Base-by-base conservation (phyloP, 2,329 filamentous ascomycete genomes). In the Pseudocercospora musae region DNA sequence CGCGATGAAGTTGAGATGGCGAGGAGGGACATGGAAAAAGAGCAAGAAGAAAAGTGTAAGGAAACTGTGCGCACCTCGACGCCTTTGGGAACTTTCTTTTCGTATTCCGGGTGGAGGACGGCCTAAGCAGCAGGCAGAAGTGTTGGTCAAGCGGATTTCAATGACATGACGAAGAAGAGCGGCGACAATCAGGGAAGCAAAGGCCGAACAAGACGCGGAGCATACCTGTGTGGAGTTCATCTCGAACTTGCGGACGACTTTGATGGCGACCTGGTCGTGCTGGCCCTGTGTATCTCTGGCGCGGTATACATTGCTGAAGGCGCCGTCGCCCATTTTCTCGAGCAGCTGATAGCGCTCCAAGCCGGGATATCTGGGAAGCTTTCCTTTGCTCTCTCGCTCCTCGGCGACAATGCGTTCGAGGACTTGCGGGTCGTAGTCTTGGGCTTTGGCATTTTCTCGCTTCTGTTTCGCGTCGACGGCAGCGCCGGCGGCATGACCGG, bases 171-270 rank as follows among this genome's bases (percentile, higher is more conserved):
- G 58, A 67, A 60, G 70, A 70, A 25, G 37, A 8, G 37, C 68
- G 57, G 67, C 62, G 70, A 70, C 33, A 68, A 70, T 58, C 69
- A 50, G 15, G 33, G 60, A 44, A 63, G 49, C 50, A 60, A 57
- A 60, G 61, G 59, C 60, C 33, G 62, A 49, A 33, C 31, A 42
- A 25, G 23, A 6, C 18, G 33, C 25, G 40, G 52, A 66, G 89
- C 92, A 86, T 85, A 99, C 95, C 92, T 98, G 95, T 82, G 89
- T 92, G 69, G 89, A 93, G 80, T 96, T 98, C 91, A 99, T 97
- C 80, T 99, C 95, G 76, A 92, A 98, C 80, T 98, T 98, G 74
- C 95, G 90, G 67, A 99, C 95, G 57, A 99, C 95, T 79, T 99
- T 99, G 84, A 99, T 98, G 70, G 94, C 95, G 33, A 95, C 92